A percentile compares a stretch with the other conserved stretches of the same genome.
Evolutionary conservation across 2,329 filamentous ascomycete genomes (phyloP).

Genomic region (Ascochyta clinopodiicola): DNA sequence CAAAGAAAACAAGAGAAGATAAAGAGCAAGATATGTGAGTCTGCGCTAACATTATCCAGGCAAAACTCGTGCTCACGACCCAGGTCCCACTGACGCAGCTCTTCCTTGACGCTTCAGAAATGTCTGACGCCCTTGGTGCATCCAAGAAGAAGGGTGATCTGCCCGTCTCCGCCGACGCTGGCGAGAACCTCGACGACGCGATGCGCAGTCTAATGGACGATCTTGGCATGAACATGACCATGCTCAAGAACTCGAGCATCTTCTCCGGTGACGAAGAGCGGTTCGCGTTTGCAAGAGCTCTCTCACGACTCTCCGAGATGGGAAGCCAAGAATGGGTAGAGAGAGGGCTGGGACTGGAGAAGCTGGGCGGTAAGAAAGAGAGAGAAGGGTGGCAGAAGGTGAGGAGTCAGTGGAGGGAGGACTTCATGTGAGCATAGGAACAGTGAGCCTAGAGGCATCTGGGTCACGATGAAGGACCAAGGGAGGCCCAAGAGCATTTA

Average conservation of each 20-base stretch:
- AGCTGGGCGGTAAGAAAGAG: constrained; percentile 68
- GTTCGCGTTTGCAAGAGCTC: constrained; percentile 90
- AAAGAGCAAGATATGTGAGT: background rate
- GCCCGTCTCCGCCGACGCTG: constrained; percentile 51
- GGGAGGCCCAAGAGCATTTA: background rate
- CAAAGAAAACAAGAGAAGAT: too few relatives aligned
- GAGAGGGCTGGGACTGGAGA: constrained; percentile 70
- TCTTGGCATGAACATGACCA: constrained; percentile 80
- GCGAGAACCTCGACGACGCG: constrained; percentile 65
- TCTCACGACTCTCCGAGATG: constrained; percentile 89
- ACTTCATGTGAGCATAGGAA: constrained; percentile 32
- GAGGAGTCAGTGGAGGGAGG: constrained; percentile 69
- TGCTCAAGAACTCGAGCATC: constrained; percentile 82
- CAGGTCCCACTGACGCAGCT: constrained; percentile 84
- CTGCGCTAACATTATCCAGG: constrained; percentile 55
- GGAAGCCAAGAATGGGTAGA: constrained; percentile 95
- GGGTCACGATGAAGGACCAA: background rate
- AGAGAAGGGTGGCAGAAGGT: constrained; percentile 70
- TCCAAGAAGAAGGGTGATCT: constrained; percentile 48
- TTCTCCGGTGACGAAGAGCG: constrained; percentile 96
- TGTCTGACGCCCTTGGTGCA: constrained; percentile 54
- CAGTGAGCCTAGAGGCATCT: background rate
- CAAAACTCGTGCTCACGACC: constrained; percentile 94
- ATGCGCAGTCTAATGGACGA: constrained; percentile 88
- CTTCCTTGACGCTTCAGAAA: constrained; percentile 72